Conservation (phyloP, 1,284 basidiomycete genomes). For the Cutaneotrichosporon cavernicola region DNA sequence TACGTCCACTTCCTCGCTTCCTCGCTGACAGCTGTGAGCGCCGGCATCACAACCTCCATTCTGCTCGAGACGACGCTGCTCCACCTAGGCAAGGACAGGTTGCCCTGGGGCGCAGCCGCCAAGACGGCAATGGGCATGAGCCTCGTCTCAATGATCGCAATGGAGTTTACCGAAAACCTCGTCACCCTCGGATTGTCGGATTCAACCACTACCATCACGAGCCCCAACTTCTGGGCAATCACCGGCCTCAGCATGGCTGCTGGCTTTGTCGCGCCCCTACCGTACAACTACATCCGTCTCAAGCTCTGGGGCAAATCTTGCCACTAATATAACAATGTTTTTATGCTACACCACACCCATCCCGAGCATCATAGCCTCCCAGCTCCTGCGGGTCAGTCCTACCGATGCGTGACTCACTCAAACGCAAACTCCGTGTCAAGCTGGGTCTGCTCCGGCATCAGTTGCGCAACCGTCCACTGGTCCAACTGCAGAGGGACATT, state of each 20-base stretch:
- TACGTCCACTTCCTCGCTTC: background rate
- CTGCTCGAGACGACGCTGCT: slow-evolving; percentile 16
- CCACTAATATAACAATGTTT: slow-evolving; percentile 4
- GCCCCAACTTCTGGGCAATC: slow-evolving; percentile 15
- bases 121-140: slow-evolving; percentile 17
- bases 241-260: slow-evolving; percentile 10
- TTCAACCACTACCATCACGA: slow-evolving; percentile 2
- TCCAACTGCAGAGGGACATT: slow-evolving; percentile 3
- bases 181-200: slow-evolving; percentile 13
- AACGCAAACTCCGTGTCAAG: slow-evolving; percentile 2
- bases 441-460: slow-evolving; percentile 5
- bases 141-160: slow-evolving; percentile 17
- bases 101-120: slow-evolving; percentile 5
- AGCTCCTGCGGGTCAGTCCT: background rate
- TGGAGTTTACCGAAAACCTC: slow-evolving; percentile 15
- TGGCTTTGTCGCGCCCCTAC: slow-evolving; percentile 12
- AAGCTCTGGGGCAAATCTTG: slow-evolving; percentile 12
- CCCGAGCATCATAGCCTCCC: slow-evolving; percentile 6
- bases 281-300: slow-evolving; percentile 16
- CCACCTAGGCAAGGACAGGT: slow-evolving; percentile 11
- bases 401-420: background rate
- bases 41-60: slow-evolving; percentile 15
- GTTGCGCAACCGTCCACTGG: slow-evolving; percentile 5
- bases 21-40: background rate
- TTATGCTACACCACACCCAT: slow-evolving; percentile 5